Evolutionary conservation across 257 asterid species (phyloP), one percentile per base, ranked within the genome.

Genomic region (Petrea volubilis): DNA sequence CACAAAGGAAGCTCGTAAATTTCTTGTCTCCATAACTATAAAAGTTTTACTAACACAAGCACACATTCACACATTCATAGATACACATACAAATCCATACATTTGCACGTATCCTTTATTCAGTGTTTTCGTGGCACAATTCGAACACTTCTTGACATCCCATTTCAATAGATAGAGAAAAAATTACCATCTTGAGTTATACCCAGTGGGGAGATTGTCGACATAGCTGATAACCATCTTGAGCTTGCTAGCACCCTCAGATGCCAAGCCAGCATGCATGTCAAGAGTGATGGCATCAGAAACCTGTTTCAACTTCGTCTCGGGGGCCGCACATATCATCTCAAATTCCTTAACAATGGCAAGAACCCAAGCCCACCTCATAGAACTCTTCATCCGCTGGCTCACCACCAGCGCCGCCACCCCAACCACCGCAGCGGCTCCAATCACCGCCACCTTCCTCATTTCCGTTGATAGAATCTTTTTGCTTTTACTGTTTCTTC

Each of bases 171-270:
- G 9, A 36, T 7, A 49, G 3, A 11, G 34, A 34, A 23, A 24
- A 15, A 47, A 28, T 11, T 6, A 5, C 58, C 40, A 56, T 56
- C 12, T 2, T 44, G 23, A 67, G 25, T 51, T 25, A 20, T 75
- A 88, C 96, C 96, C 92, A 68, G 88, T 81, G 51, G 97, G 97
- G n/a, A 91, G 89, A 75, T 82, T 88, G 47, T 88, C 95, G 5
- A 91, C 95, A 64, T 47, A 85, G 83, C 96, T 88, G 64, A 91
- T 87, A 59, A 91, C 92, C 97, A 91, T 91, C 81, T 91, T 91
- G 46, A 91, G 90, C 68, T 91, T 88, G 79, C 97, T 91, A 28
- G 92, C 96, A 5, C 97, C 97, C 52, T 87, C 97, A 31, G 96
- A 88, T 4, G 87, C 89, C 69, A 91, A 80, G 0, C 97, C 97